A percentile compares a stretch with the other conserved stretches of the same genome.
Conservation (phyloP, 768 basidiomycete species). For the Sarcomyxa edulis region DNA sequence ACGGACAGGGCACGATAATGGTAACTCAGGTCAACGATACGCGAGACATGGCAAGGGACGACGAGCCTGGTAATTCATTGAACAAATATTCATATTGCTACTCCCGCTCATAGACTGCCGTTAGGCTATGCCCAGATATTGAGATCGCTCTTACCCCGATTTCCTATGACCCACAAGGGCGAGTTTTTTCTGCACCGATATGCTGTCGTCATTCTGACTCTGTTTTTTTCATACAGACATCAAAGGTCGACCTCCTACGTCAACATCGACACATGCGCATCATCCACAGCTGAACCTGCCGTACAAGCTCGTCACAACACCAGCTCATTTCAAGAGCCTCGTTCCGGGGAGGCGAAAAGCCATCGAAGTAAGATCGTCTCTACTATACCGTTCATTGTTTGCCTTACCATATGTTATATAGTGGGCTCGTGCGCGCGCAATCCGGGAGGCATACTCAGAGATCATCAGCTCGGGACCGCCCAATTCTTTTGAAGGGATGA, state of each 20-base stretch:
- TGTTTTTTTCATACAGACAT: too few species aligned
- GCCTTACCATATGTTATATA: slow-evolving; percentile 11
- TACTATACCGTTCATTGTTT: not conserved
- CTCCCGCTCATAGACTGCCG: too few species aligned
- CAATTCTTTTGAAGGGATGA: slow-evolving; percentile 11
- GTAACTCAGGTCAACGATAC: not conserved
- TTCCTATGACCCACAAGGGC: slow-evolving; percentile 42
- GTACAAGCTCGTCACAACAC: slow-evolving; percentile 32
- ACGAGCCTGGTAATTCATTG: too few species aligned
- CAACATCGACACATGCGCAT: too few species aligned
- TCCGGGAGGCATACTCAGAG: slow-evolving; percentile 34
- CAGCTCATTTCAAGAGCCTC: slow-evolving; percentile 28
- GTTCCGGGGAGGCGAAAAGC: slow-evolving; percentile 43
- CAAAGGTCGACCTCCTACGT: slow-evolving; percentile 15
- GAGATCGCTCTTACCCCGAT: slow-evolving; percentile 25
- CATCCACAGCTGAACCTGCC: slow-evolving; percentile 29
- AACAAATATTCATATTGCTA: too few species aligned
- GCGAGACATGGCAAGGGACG: not conserved
- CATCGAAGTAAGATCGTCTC: slow-evolving; percentile 33
- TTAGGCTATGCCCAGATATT: slow-evolving; percentile 24
- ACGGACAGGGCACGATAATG: not conserved
- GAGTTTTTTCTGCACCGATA: too few species aligned
- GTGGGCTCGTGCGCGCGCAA: slow-evolving; percentile 44
- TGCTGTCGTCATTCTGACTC: too few species aligned
- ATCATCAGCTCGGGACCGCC: slow-evolving; percentile 10